Evolutionary conservation across 1,284 basidiomycete species (phyloP).

Genomic region (Trichosporon ovoides): DNA sequence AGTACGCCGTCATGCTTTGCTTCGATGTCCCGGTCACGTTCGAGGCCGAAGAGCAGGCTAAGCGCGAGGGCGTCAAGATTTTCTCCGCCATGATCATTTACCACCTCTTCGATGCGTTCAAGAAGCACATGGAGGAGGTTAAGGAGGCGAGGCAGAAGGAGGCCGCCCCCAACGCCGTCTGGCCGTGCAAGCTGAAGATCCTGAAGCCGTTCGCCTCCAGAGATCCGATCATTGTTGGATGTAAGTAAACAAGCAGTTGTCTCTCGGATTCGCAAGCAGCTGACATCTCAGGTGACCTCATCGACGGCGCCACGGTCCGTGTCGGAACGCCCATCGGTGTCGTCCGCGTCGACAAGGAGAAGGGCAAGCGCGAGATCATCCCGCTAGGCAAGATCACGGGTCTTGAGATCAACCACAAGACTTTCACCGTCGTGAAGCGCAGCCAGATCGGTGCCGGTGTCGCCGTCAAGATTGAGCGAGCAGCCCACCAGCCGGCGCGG

Average conservation of each 20-base stretch:
- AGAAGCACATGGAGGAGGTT: constrained; percentile 90
- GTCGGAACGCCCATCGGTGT: constrained; percentile 95
- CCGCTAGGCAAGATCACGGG: constrained; percentile 92
- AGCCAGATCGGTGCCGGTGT: constrained; percentile 86
- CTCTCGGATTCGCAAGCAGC: neutral
- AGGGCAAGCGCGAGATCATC: constrained; percentile 85
- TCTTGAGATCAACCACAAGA: constrained; percentile 87
- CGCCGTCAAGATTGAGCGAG: constrained; percentile 97
- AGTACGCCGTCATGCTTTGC: constrained; percentile 89
- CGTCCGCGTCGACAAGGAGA: constrained; percentile 72
- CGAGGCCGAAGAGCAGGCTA: constrained; percentile 84
- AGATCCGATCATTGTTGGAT: constrained; percentile 92
- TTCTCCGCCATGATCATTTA: constrained; percentile 91
- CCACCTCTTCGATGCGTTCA: constrained; percentile 96
- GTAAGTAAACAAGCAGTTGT: neutral
- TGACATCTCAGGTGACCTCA: constrained; percentile 62
- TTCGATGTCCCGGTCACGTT: constrained; percentile 88
- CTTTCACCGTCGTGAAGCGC: constrained; percentile 80
- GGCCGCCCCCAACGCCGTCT: constrained; percentile 90
- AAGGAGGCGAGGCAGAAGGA: constrained; percentile 86
- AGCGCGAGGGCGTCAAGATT: constrained; percentile 86
- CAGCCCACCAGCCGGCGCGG: constrained; percentile 90
- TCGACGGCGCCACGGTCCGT: constrained; percentile 78
- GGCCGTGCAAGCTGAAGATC: constrained; percentile 91
- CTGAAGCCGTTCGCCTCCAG: constrained; percentile 93